Evolutionary conservation across 1,284 basidiomycete genomes (phyloP), one percentile per base, ranked within the genome.

Genomic region (Pseudozyma sp.): DNA sequence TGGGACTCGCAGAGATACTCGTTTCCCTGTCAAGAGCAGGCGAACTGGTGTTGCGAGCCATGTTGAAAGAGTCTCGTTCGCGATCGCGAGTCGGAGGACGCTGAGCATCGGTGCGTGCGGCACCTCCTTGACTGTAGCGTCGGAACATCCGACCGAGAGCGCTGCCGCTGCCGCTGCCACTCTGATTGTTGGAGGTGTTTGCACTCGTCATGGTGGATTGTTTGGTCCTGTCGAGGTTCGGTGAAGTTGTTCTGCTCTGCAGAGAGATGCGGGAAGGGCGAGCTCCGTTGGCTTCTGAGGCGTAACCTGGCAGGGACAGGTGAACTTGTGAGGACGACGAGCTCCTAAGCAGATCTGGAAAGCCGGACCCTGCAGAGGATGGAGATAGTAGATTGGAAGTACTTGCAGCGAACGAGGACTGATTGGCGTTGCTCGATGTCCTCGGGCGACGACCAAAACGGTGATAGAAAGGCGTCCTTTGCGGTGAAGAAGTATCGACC

Each of bases 91-190:
- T 70, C 11, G 62, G 45, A 11, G 64, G 56, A 13, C 65, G 59
- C 39, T 68, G 63, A 19, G 59, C 52, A 3, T 69, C 70, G 38
- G 31, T 36, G 14, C 65, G 53, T 11, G 49, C 35, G 6, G 70
- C 45, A 19, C 58, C 70, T 39, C 68, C 72, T 16, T 80, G 80
- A 47, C 73, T 77, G 65, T 80, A 80, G 12, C 80, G 63, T n/a
- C 80, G 63, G 52, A 80, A 79, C 76, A 79, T 79, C 42, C 78
- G 65, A 25, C 80, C 78, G 39, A 81, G 70, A 5, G 79, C 58
- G 58, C 73, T 73, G 45, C 71, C 65, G 58, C 73, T 73, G 45
- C 71, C 65, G 31, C 59, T 21, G 34, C 45, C 19, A 47, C 19
- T 10, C 19, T 47, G 45, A 16, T 21, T 21, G 36, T 49, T 43